These are phyloP conservation scores for Ophiostoma montium DNA, from an alignment of 2,329 filamentous ascomycete species.

Conservation along the genomic window DNA sequence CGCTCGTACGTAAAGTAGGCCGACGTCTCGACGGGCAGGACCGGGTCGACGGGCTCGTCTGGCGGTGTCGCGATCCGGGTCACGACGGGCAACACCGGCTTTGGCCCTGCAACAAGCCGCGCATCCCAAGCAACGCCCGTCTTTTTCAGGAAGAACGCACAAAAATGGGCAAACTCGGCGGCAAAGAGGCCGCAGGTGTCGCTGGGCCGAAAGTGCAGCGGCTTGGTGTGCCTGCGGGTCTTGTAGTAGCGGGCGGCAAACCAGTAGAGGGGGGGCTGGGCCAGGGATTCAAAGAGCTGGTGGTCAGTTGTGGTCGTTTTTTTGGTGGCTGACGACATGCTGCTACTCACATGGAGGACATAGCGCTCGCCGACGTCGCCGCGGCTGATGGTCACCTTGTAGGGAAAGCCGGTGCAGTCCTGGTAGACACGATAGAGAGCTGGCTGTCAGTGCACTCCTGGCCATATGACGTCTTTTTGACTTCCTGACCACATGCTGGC, in stretches of 20 bases:
- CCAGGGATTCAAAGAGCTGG: constrained; percentile 51
- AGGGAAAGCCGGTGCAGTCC: constrained; percentile 48
- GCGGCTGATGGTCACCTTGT: constrained; percentile 48
- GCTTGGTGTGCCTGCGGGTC: constrained; percentile 23
- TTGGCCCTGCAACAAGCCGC: constrained; percentile 18
- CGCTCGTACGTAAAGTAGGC: constrained; percentile 3
- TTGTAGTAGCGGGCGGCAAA: constrained; percentile 39
- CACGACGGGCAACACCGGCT: background rate
- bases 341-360: constrained; percentile 23
- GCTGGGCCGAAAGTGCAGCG: constrained; percentile 26
- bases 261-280: constrained; percentile 44
- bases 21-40: background rate
- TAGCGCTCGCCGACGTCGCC: constrained; percentile 38
- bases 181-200: constrained; percentile 25
- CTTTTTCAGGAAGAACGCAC: constrained; percentile 40
- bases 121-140: constrained; percentile 48
- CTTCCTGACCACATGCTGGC: too few species aligned
- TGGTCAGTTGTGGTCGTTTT: background rate
- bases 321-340: background rate
- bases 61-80: background rate
- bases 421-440: constrained; percentile 50
- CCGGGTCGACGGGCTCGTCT: background rate
- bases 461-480: too few species aligned
- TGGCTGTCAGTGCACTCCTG: constrained; percentile 19
- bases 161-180: constrained; percentile 36